phyloP scores from a whole-genome alignment of 306 rosid species.

The Quercus dentata region DNA sequence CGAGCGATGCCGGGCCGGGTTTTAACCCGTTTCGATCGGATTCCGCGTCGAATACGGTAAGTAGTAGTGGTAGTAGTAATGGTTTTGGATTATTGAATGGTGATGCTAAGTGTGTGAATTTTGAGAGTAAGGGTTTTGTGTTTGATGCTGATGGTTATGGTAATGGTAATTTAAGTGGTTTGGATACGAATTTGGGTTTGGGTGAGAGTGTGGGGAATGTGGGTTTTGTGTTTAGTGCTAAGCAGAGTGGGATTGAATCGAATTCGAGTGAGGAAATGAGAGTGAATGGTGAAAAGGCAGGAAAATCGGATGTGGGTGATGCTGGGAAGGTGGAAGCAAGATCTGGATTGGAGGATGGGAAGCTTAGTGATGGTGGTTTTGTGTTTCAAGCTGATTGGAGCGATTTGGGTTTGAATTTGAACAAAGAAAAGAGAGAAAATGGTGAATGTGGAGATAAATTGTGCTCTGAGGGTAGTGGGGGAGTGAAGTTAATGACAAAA shows the following conservation, averaged over 20 bases:
- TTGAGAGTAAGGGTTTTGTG: not conserved
- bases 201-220: slow-evolving; percentile 9
- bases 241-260: slow-evolving; percentile 17
- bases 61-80: slow-evolving; percentile 13
- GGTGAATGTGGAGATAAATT: slow-evolving; percentile 16
- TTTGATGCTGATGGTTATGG: slow-evolving; percentile 24
- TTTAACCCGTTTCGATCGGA: slow-evolving; percentile 43
- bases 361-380: slow-evolving; percentile 18
- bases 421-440: slow-evolving; percentile 22
- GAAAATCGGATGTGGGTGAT: slow-evolving; percentile 18
- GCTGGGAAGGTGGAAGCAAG: slow-evolving; percentile 8
- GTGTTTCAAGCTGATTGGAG: slow-evolving; percentile 32
- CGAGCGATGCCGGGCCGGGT: slow-evolving; percentile 25
- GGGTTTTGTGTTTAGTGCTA: slow-evolving; percentile 43
- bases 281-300: slow-evolving; percentile 6
- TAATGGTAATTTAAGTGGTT: slow-evolving; percentile 24
- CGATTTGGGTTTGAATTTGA: slow-evolving; percentile 19
- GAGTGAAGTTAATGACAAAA: slow-evolving; percentile 21
- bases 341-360: slow-evolving; percentile 10
- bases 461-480: slow-evolving; percentile 8
- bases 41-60: slow-evolving; percentile 10
- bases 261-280: slow-evolving; percentile 11
- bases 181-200: slow-evolving; percentile 22
- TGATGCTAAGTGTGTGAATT: not conserved
- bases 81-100: slow-evolving; percentile 3